Evolutionary conservation across 768 basidiomycete species (phyloP).

Genomic region (Phlebiopsis gigantea): DNA sequence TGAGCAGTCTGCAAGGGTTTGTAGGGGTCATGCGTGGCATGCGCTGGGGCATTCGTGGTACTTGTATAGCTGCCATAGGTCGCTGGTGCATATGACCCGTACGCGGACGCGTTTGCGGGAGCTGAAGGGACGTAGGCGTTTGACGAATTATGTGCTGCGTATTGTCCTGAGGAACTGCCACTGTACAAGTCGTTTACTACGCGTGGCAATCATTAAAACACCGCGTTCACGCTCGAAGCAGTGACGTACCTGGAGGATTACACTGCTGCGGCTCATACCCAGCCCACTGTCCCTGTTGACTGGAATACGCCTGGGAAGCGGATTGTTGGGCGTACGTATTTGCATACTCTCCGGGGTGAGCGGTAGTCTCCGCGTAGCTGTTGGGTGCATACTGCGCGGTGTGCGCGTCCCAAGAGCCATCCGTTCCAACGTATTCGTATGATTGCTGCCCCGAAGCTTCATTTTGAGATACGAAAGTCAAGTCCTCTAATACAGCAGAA

Average conservation of each 20-base stretch:
- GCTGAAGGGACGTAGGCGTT: conserved; percentile 14
- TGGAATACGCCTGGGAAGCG: conserved; percentile 4
- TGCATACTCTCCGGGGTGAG: background rate
- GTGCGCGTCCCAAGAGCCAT: conserved; percentile 8
- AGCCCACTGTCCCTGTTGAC: conserved; percentile 8
- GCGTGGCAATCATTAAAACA: background rate
- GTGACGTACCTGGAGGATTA: conserved; percentile 8
- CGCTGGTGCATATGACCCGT: conserved; percentile 19
- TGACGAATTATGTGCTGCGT: background rate
- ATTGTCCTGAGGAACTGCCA: background rate
- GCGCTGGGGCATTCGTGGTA: conserved; percentile 18
- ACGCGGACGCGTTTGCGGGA: conserved; percentile 19
- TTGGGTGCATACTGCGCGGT: background rate
- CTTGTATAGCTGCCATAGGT: conserved; percentile 16
- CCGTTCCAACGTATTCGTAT: conserved; percentile 7
- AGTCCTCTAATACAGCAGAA: conserved; percentile 6
- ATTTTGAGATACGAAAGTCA: background rate
- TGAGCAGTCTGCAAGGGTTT: conserved; percentile 19
- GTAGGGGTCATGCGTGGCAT: conserved; percentile 26
- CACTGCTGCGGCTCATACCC: conserved; percentile 7
- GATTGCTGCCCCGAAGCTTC: background rate
- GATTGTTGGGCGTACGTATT: conserved; percentile 10
- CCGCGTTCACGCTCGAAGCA: background rate
- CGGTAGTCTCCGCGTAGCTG: background rate
- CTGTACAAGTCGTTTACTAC: conserved; percentile 8